Evolutionary conservation across 805 yeast genomes (phyloP).

Genomic region (Candida germanica): DNA sequence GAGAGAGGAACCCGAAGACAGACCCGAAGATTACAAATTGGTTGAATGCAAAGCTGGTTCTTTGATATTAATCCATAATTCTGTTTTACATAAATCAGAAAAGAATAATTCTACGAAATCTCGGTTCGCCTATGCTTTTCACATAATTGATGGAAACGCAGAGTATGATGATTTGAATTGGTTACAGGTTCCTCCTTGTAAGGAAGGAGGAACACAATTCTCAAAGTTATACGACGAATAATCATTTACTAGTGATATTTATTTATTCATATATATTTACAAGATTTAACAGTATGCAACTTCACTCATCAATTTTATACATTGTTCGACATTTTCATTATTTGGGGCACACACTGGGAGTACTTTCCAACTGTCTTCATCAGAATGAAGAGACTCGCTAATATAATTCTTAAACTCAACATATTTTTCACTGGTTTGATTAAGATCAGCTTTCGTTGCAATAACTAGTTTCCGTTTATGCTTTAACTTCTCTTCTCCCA

Average conservation of each 20-base stretch:
- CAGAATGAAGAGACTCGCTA: constrained; percentile 11
- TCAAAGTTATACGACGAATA: constrained; percentile 38
- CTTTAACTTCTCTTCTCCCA: constrained; percentile 62
- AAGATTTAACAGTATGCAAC: no score
- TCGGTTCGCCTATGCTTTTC: constrained; percentile 77
- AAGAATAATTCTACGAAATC: constrained; percentile 52
- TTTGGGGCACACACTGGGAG: constrained; percentile 83
- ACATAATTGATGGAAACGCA: constrained; percentile 65
- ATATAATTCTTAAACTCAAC: constrained; percentile 43
- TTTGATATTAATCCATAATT: constrained; percentile 65
- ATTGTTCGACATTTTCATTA: constrained; percentile 67
- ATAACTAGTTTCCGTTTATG: constrained; percentile 68
- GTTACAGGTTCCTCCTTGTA: constrained; percentile 69
- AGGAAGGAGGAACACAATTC: constrained; percentile 58
- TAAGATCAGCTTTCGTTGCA: constrained; percentile 92
- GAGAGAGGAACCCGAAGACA: constrained; percentile 17
- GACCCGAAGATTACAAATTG: constrained; percentile 41
- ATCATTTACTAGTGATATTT: background rate
- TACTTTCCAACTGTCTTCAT: constrained; percentile 54
- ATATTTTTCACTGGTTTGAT: constrained; percentile 50
- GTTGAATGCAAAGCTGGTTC: constrained; percentile 72
- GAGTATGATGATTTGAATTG: constrained; percentile 66
- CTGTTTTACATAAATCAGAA: constrained; percentile 70
- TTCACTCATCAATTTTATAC: constrained; percentile 71
- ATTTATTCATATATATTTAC: no score